A percentile compares a stretch with the other conserved stretches of the same genome.
These are phyloP conservation scores for Nematodospora anomalae DNA, from an alignment of 1,139 yeast genomes.

Conservation along the genomic window DNA sequence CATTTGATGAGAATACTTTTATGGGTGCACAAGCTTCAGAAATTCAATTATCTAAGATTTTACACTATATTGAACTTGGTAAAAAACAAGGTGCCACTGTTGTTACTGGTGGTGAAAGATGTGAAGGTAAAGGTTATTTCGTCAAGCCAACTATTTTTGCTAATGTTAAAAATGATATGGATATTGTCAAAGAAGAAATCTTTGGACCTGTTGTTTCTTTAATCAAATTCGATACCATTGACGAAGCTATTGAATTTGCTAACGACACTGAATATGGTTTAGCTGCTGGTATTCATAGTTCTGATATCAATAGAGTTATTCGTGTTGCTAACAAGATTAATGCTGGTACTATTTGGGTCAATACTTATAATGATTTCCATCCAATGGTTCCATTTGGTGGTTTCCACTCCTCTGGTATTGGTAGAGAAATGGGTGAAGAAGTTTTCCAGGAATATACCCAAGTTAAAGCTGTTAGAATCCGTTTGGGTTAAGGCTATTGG, in stretches of 20 bases:
- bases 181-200: constrained; percentile 77
- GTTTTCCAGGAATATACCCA: constrained; percentile 84
- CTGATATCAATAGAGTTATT: constrained; percentile 65
- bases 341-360: constrained; percentile 86
- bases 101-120: constrained; percentile 75
- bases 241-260: constrained; percentile 68
- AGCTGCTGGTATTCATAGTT: constrained; percentile 80
- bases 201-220: constrained; percentile 84
- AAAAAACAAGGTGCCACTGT: constrained; percentile 73
- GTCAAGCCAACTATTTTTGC: constrained; percentile 79
- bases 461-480: constrained; percentile 72
- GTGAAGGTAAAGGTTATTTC: constrained; percentile 70
- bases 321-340: constrained; percentile 64
- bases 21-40: constrained; percentile 88
- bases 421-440: constrained; percentile 88
- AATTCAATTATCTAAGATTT: constrained; percentile 72
- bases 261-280: constrained; percentile 78
- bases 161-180: constrained; percentile 65
- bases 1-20: constrained; percentile 67
- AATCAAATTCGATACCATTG: constrained; percentile 68
- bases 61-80: constrained; percentile 71
- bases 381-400: constrained; percentile 85
- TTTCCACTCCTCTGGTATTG: constrained; percentile 83
- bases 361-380: constrained; percentile 84
- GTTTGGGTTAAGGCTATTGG: constrained; percentile 9